Percentiles rank a stretch among this genome's conserved stretches.
phyloP scores from a whole-genome alignment of 2,329 filamentous ascomycete genomes.

The Cordyceps militaris region DNA sequence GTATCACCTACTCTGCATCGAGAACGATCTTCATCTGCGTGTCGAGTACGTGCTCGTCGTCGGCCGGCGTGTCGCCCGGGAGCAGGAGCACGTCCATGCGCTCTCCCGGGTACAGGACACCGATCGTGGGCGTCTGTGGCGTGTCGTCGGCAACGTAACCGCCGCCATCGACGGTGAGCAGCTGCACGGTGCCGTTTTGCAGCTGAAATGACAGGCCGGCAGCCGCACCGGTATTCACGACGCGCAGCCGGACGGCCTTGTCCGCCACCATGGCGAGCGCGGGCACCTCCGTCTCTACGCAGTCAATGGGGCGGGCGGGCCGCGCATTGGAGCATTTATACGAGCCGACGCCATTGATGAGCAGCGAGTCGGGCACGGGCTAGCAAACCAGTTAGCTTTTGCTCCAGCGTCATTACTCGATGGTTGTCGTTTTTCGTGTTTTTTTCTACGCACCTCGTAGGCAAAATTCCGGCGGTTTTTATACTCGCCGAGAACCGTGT shows the following conservation, averaged over 20 bases:
- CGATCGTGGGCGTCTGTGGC: constrained; percentile 14
- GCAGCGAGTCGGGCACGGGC: constrained; percentile 14
- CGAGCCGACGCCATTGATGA: constrained; percentile 14
- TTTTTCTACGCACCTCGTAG: constrained; percentile 13
- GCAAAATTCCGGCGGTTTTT: constrained; percentile 13
- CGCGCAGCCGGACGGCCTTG: constrained; percentile 11
- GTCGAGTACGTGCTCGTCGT: not conserved
- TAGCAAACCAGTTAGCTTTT: not conserved
- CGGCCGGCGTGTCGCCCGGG: not conserved
- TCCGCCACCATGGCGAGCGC: not conserved
- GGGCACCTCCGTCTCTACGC: constrained; percentile 2
- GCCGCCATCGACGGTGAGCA: constrained; percentile 19
- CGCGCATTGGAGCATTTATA: constrained; percentile 14
- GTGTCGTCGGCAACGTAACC: constrained; percentile 12
- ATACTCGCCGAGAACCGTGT: constrained; percentile 9
- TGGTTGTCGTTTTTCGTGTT: too few species aligned
- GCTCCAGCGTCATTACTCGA: not conserved
- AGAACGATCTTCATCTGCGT: constrained; percentile 10
- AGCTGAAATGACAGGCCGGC: constrained; percentile 16
- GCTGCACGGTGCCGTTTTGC: constrained; percentile 12
- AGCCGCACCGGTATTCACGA: constrained; percentile 14
- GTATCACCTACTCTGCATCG: constrained; percentile 7
- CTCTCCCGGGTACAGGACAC: constrained; percentile 19
- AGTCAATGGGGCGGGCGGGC: constrained; percentile 9
- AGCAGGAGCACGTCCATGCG: constrained; percentile 17